These are phyloP conservation scores for Solanum peruvianum DNA, from an alignment of 257 asterid genomes.

Conservation along the genomic window DNA sequence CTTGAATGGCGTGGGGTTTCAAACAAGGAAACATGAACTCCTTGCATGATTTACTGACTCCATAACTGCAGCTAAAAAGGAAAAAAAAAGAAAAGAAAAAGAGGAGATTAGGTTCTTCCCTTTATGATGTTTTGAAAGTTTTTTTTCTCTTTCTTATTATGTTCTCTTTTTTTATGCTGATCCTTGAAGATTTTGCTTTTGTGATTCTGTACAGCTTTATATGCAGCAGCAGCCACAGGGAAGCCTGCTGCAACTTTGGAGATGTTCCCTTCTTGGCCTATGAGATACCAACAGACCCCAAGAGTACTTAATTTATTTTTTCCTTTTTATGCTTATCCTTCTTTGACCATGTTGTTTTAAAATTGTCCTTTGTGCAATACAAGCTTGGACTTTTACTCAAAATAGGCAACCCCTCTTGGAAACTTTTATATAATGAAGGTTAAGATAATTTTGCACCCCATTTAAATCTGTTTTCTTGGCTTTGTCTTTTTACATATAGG, in stretches of 20 bases:
- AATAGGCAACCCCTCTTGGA: not conserved
- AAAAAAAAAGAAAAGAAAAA: not conserved
- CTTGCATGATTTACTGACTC: conserved; percentile 73
- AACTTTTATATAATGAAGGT: not conserved
- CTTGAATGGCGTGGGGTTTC: conserved; percentile 69
- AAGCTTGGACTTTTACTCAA: not conserved
- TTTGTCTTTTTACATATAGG: conserved; percentile 8
- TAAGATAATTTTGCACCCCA: not conserved
- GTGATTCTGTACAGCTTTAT: conserved; percentile 77
- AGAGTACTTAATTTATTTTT: conserved; percentile 14
- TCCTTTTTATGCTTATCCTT: not conserved
- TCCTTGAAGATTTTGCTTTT: conserved; percentile 45
- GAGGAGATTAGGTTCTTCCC: conserved; percentile 18
- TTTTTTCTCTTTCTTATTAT: not conserved
- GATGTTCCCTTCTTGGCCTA: conserved; percentile 96
- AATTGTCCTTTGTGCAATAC: not conserved
- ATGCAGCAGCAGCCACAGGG: conserved; percentile 21
- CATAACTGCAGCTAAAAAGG: conserved; percentile 35
- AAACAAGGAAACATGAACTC: conserved; percentile 51
- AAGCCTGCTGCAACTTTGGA: conserved; percentile 91
- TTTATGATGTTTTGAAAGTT: not conserved
- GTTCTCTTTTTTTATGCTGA: conserved; percentile 8
- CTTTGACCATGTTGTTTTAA: not conserved
- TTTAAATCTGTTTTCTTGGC: conserved; percentile 15
- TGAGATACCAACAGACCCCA: conserved; percentile 61